These are phyloP conservation scores for Colletotrichum filicis DNA, from an alignment of 2,329 filamentous ascomycete genomes.

Conservation along the genomic window DNA sequence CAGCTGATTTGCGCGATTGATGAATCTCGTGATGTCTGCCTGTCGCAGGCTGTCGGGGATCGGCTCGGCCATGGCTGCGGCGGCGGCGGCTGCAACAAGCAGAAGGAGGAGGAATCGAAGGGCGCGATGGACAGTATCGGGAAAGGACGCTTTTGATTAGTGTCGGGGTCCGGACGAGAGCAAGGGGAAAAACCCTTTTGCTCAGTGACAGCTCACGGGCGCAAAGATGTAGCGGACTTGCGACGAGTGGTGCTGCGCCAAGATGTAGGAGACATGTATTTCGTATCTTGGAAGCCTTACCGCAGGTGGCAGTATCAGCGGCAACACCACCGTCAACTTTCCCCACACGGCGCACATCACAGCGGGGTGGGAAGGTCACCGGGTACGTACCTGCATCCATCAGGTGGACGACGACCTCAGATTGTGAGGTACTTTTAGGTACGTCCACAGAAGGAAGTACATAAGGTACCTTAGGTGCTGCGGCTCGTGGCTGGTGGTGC, in stretches of 20 bases:
- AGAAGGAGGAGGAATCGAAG: neutral
- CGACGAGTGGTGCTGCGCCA: conserved; percentile 24
- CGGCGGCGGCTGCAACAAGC: neutral
- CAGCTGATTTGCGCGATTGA: conserved; percentile 85
- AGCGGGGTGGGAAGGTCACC: conserved; percentile 11
- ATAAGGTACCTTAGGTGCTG: neutral
- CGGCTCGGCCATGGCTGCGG: conserved; percentile 71
- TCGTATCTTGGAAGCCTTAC: conserved; percentile 19
- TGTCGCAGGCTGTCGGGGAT: conserved; percentile 80
- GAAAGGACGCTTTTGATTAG: neutral
- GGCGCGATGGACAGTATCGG: neutral
- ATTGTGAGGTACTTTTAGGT: no score
- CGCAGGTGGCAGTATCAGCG: no score
- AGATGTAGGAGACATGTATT: conserved; percentile 22
- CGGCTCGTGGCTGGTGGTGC: neutral
- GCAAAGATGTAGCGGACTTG: conserved; percentile 11
- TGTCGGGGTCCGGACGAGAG: neutral
- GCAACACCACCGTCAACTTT: neutral
- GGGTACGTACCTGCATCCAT: neutral
- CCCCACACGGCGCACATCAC: conserved; percentile 25
- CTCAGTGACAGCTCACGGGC: conserved; percentile 17
- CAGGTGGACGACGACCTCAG: no score
- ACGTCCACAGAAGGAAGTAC: neutral
- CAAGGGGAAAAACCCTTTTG: neutral
- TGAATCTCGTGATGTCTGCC: conserved; percentile 86